phyloP scores from a whole-genome alignment of 345 rosid genomes.

The Passiflora organensis region DNA sequence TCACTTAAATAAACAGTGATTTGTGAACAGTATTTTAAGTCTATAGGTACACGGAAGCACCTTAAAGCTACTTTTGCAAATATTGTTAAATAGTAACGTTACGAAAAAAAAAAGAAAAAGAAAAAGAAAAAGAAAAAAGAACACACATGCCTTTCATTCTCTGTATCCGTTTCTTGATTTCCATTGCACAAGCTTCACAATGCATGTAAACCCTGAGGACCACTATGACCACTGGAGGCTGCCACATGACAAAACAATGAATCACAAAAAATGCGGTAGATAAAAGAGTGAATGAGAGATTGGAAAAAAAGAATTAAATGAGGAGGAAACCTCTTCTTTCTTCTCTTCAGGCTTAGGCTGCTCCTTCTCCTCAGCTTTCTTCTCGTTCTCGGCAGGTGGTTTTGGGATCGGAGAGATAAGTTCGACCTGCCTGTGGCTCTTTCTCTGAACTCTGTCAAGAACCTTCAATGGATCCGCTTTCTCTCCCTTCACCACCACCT shows the following conservation, averaged over 20 bases:
- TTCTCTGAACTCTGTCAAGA: conserved; percentile 65
- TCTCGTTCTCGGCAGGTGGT: conserved; percentile 57
- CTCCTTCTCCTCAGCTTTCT: conserved; percentile 40
- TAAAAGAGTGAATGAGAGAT: neutral
- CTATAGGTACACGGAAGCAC: too few species aligned
- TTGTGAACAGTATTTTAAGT: too few species aligned
- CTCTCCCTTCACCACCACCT: conserved; percentile 92
- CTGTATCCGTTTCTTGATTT: conserved; percentile 78
- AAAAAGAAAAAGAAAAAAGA: neutral
- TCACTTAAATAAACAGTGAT: too few species aligned
- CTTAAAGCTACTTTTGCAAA: too few species aligned
- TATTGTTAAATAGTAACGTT: too few species aligned
- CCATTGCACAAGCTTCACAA: conserved; percentile 89
- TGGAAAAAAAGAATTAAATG: too few species aligned
- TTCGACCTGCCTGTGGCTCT: conserved; percentile 79
- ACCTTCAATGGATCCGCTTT: conserved; percentile 90
- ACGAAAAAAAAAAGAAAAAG: neutral
- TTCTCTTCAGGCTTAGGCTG: conserved; percentile 54
- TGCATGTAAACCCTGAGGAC: conserved; percentile 85
- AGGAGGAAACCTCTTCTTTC: conserved; percentile 94
- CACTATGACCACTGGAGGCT: conserved; percentile 64
- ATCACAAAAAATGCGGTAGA: neutral
- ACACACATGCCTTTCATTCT: conserved; percentile 98
- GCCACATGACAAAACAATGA: conserved; percentile 12
- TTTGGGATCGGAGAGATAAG: conserved; percentile 84